A percentile compares a stretch with the other conserved stretches of the same genome.
Evolutionary conservation across 139 green algal genomes (phyloP).

Genomic region (Tetradesmus obliquus): DNA sequence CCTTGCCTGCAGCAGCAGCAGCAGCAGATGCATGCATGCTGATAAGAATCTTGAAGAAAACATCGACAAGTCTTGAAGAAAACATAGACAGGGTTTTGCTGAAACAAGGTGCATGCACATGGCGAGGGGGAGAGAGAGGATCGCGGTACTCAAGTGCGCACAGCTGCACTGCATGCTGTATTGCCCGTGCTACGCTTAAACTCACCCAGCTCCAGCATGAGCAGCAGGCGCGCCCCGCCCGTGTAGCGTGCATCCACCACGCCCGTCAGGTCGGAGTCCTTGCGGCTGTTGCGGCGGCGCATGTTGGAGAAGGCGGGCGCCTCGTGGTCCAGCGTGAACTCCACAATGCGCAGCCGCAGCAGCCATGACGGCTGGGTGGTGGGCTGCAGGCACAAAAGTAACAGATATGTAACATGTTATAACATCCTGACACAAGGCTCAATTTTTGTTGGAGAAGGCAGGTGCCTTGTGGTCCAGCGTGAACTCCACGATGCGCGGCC

Average conservation of each 20-base stretch:
- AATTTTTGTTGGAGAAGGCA: conserved; percentile 82
- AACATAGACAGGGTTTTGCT: too few relatives aligned
- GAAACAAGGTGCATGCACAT: too few relatives aligned
- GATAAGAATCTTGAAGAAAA: too few relatives aligned
- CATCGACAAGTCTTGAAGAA: too few relatives aligned
- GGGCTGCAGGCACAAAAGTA: conserved; percentile 25
- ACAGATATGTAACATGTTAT: background rate
- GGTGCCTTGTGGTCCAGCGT: conserved; percentile 96
- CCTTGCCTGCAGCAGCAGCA: conserved; percentile 36
- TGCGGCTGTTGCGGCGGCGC: conserved; percentile 78
- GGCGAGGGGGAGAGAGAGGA: too few relatives aligned
- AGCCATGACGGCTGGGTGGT: conserved; percentile 69
- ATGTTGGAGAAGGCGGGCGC: conserved; percentile 94
- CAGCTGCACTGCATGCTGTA: too few relatives aligned
- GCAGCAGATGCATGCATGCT: background rate
- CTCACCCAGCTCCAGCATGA: conserved; percentile 87
- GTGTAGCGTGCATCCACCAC: conserved; percentile 94
- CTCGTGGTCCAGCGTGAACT: conserved; percentile 97
- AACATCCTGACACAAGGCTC: too few relatives aligned
- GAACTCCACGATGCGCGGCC: conserved; percentile 92
- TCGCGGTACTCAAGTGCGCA: too few relatives aligned
- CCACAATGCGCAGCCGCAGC: conserved; percentile 88
- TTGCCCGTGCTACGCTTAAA: too few relatives aligned
- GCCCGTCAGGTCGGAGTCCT: conserved; percentile 88
- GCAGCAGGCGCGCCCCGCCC: conserved; percentile 92